phyloP scores from a whole-genome alignment of 2,329 filamentous ascomycete genomes.

The Dendryphion nanum region DNA sequence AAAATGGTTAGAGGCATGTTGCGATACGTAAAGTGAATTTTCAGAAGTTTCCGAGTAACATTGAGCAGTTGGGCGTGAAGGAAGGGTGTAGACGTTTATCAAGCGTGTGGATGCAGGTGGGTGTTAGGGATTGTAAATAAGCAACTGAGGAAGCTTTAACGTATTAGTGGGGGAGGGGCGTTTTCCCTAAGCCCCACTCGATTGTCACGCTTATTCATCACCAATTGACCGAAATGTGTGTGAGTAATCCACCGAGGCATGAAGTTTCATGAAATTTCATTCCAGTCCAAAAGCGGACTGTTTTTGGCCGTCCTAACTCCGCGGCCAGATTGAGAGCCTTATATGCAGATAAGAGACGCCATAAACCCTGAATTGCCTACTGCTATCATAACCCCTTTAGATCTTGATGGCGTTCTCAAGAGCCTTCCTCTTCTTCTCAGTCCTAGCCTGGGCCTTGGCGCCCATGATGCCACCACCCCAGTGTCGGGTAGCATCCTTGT shows the following conservation, averaged over 20 bases:
- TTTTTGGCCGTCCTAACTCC: conserved; percentile 41
- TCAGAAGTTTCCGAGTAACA: too few relatives aligned
- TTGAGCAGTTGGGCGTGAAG: too few relatives aligned
- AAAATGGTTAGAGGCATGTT: conserved; percentile 61
- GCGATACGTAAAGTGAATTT: too few relatives aligned
- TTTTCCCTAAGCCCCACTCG: conserved; percentile 1
- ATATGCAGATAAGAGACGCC: conserved; percentile 42
- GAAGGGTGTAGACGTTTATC: too few relatives aligned
- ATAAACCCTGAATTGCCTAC: conserved; percentile 30
- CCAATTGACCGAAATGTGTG: conserved; percentile 1
- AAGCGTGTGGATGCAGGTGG: too few relatives aligned
- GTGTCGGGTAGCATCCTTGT: conserved; percentile 84
- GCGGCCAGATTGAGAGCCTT: conserved; percentile 37
- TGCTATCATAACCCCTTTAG: conserved; percentile 54
- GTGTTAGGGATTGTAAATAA: too few relatives aligned
- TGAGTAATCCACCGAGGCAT: conserved; percentile 20
- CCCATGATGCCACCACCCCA: conserved; percentile 99
- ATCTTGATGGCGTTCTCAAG: conserved; percentile 96
- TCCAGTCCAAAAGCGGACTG: conserved; percentile 27
- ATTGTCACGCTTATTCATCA: conserved; percentile 7
- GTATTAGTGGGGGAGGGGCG: conserved; percentile 20
- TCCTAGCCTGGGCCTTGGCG: conserved; percentile 78
- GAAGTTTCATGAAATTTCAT: conserved; percentile 34
- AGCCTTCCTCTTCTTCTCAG: conserved; percentile 91
- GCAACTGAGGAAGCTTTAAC: too few relatives aligned